A percentile compares a stretch with the other conserved stretches of the same genome.
Evolutionary conservation across 2,329 filamentous ascomycete species (phyloP).

Genomic region (Fusarium algeriense): DNA sequence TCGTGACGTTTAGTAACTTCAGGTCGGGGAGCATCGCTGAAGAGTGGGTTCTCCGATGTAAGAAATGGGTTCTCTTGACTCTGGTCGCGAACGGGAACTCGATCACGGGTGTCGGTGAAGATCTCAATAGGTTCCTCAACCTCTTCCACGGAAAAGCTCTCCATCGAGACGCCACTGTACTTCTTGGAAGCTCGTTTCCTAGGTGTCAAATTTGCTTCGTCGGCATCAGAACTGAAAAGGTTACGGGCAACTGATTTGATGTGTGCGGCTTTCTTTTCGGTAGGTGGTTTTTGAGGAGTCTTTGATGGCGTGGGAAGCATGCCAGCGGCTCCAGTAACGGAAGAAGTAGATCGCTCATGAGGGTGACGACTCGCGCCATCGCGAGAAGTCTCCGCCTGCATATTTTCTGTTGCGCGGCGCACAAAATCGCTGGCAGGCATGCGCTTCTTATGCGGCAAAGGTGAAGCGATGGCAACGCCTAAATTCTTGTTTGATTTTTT

Average conservation of each 20-base stretch:
- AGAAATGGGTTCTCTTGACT: constrained; percentile 80
- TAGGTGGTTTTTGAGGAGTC: constrained; percentile 75
- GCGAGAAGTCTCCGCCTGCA: constrained; percentile 59
- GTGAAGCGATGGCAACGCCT: constrained; percentile 54
- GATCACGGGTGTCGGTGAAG: constrained; percentile 84
- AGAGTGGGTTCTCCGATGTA: constrained; percentile 77
- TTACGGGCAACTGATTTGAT: constrained; percentile 69
- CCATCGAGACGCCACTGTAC: constrained; percentile 65
- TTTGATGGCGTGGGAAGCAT: constrained; percentile 85
- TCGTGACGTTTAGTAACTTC: constrained; percentile 63
- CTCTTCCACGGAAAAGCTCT: constrained; percentile 70
- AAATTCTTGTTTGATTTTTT: constrained; percentile 49
- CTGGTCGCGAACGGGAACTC: constrained; percentile 75
- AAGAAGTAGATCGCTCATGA: constrained; percentile 47
- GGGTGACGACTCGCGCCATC: constrained; percentile 59
- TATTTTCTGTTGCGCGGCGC: constrained; percentile 60
- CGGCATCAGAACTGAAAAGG: constrained; percentile 71
- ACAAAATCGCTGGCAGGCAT: constrained; percentile 60
- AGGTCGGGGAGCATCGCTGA: constrained; percentile 59
- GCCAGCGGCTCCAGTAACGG: constrained; percentile 55
- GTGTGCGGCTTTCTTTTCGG: constrained; percentile 62
- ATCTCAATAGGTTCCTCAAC: constrained; percentile 73
- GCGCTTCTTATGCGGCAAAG: constrained; percentile 64
- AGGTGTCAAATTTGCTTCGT: constrained; percentile 70
- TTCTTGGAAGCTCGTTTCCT: constrained; percentile 70